Evolutionary conservation across 23 red algal species (phyloP).

Genomic region (Gracilaria domingensis): DNA sequence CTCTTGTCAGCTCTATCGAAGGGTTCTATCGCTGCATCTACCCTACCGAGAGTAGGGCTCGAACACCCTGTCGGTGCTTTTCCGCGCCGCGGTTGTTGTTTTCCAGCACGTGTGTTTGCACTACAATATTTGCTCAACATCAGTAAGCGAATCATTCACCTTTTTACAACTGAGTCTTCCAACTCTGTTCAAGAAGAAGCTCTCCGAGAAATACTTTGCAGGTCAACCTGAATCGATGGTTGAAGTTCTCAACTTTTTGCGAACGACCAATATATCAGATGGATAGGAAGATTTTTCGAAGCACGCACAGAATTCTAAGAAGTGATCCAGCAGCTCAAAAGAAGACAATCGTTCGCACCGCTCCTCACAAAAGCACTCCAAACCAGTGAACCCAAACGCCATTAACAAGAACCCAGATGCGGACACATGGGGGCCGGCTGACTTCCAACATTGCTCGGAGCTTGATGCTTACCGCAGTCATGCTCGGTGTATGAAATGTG

Average conservation of each 20-base stretch:
- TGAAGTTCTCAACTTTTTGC: conserved; percentile 1
- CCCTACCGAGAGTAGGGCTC: no score
- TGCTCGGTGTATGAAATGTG: conserved; percentile 20
- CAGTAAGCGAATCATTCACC: neutral
- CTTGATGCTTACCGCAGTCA: neutral
- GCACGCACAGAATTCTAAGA: neutral
- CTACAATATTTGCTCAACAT: neutral
- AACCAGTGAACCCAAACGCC: neutral
- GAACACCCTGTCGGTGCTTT: no score
- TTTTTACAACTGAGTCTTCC: neutral
- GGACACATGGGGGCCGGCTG: conserved; percentile 1
- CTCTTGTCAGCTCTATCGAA: no score
- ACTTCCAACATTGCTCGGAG: neutral
- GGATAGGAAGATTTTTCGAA: neutral
- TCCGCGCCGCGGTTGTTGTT: no score
- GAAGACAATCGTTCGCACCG: neutral
- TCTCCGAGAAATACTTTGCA: neutral
- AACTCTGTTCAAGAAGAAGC: neutral
- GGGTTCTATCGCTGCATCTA: no score
- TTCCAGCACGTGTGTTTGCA: no score
- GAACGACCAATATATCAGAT: neutral
- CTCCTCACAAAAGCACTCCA: neutral
- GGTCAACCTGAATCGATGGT: neutral
- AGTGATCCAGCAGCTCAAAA: neutral
- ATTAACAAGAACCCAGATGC: neutral